Evolutionary conservation across 2,329 filamentous ascomycete species (phyloP).

Genomic region (Calonectria pseudoreteaudii): DNA sequence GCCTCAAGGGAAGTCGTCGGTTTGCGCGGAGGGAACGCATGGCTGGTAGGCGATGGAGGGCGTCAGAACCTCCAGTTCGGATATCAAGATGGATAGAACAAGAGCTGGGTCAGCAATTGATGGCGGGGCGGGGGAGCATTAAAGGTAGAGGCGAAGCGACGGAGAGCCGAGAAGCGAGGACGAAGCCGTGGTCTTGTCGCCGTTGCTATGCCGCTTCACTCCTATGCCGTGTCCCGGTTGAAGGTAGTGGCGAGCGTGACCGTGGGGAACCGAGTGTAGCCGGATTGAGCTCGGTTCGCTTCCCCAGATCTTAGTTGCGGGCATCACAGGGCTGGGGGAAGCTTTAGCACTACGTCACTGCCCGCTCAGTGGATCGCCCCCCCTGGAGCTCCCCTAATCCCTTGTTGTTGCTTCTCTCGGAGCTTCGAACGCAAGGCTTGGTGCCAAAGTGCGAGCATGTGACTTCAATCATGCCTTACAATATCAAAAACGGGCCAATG

Average conservation of each 20-base stretch:
- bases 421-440: neutral
- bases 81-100: neutral
- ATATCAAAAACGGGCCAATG: neutral
- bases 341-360: constrained; percentile 42
- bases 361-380: neutral
- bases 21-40: constrained; percentile 69
- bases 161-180: constrained; percentile 20
- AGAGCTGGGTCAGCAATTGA: neutral
- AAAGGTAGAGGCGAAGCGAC: constrained; percentile 23
- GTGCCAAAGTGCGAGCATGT: neutral
- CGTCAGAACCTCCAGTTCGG: neutral
- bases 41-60: constrained; percentile 33
- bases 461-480: neutral
- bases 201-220: constrained; percentile 41
- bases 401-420: neutral
- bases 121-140: neutral
- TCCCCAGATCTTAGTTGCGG: constrained; percentile 37
- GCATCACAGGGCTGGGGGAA: constrained; percentile 23
- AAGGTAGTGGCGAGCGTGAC: constrained; percentile 38
- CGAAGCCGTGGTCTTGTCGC: constrained; percentile 20
- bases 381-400: neutral
- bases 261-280: constrained; percentile 51
- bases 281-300: constrained; percentile 35
- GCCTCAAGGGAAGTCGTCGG: constrained; percentile 61
- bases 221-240: constrained; percentile 42